These are phyloP conservation scores for Nicotiana noctiflora DNA, from an alignment of 257 asterid species.

Conservation along the genomic window DNA sequence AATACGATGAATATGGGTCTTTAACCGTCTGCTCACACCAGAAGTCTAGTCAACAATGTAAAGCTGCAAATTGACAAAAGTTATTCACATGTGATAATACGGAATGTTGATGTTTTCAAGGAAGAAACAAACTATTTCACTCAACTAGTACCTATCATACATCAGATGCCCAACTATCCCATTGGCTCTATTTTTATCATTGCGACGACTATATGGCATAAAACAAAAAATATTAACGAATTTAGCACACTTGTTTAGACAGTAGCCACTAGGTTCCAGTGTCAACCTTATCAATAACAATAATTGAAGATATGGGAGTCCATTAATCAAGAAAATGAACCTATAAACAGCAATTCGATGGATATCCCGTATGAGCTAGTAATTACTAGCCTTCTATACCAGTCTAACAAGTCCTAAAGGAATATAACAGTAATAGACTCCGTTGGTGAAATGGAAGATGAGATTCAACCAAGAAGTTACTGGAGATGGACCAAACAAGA, in stretches of 20 bases:
- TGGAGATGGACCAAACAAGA: constrained; percentile 67
- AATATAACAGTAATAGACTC: background rate
- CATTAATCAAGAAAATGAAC: background rate
- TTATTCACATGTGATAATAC: no score
- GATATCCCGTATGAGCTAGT: background rate
- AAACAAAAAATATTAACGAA: background rate
- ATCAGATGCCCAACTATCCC: background rate
- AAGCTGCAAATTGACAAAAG: no score
- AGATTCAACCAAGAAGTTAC: constrained; percentile 36
- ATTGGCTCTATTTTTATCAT: background rate
- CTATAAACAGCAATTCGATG: background rate
- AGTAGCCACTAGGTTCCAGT: background rate
- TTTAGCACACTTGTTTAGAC: background rate
- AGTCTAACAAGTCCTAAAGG: background rate
- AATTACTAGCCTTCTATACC: background rate
- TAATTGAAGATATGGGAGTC: constrained; percentile 3
- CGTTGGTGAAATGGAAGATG: constrained; percentile 19
- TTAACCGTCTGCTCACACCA: no score
- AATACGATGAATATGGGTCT: no score
- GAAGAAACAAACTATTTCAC: background rate
- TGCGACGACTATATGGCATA: background rate
- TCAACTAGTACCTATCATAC: background rate
- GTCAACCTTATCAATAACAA: background rate
- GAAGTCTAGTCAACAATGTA: no score
- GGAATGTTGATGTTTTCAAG: background rate